These are phyloP conservation scores for Jaltomata sinuosa DNA, from an alignment of 257 asterid species.

Conservation along the genomic window DNA sequence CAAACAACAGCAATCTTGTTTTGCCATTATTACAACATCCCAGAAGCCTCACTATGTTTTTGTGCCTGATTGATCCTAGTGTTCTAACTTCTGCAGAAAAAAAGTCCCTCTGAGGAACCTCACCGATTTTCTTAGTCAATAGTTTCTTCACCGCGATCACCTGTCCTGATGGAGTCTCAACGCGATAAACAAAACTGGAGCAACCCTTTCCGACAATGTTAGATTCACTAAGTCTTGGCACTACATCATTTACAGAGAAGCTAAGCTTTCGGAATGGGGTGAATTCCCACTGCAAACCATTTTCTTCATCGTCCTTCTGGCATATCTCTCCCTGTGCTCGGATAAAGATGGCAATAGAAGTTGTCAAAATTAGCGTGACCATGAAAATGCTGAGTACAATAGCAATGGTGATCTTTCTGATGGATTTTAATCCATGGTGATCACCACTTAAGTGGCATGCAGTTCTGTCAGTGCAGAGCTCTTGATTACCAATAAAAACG, in stretches of 20 bases:
- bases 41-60: constrained; percentile 59
- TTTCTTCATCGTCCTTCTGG: constrained; percentile 35
- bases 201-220: constrained; percentile 64
- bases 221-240: constrained; percentile 45
- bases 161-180: constrained; percentile 42
- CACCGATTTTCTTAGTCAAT: constrained; percentile 47
- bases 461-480: constrained; percentile 34
- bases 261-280: constrained; percentile 61
- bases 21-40: constrained; percentile 73
- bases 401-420: constrained; percentile 28
- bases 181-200: constrained; percentile 59
- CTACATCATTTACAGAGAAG: constrained; percentile 49
- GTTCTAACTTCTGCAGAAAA: constrained; percentile 63
- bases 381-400: constrained; percentile 29
- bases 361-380: constrained; percentile 18
- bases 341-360: constrained; percentile 21
- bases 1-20: constrained; percentile 57
- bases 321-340: constrained; percentile 16
- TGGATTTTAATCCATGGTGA: constrained; percentile 24
- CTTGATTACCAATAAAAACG: constrained; percentile 42
- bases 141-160: constrained; percentile 60
- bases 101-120: constrained; percentile 41
- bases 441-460: constrained; percentile 20
- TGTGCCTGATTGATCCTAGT: constrained; percentile 63
- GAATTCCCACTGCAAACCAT: constrained; percentile 42